Base-by-base conservation (phyloP, 2,329 filamentous ascomycete species). In the Emydomyces testavorans region DNA sequence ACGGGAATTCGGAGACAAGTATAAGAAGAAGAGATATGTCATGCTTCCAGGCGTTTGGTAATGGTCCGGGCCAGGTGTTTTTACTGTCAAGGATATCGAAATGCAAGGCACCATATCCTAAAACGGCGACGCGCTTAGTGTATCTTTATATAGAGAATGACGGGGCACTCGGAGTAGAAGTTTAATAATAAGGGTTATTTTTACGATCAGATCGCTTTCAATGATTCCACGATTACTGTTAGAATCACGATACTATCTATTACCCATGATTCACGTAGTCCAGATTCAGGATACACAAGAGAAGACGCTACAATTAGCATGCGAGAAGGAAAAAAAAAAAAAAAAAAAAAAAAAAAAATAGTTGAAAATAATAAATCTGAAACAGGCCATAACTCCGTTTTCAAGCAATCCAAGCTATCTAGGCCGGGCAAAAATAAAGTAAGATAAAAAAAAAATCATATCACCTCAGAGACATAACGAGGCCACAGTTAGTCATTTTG, bases 11-110 rank as follows among this genome's bases (percentile, higher is more conserved):
- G 85, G 85, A 34, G 84, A 89, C 64, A 85, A 82, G 69, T 98
- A 98, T 71, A 89, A 90, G 81, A 89, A 83, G 74, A 96, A 98
- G 85, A 79, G 79, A 60, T 90, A 75, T 62, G 80, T 78, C 51
- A 83, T 94, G 69, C 66, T 95, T 50, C 87, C 92, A 2, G 85
- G 85, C 2, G 69, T 94, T 43, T 75, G 82, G 62, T 92, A 70
- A 69, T 29, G n/a, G n/a, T n/a, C n/a, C n/a, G n/a, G n/a, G n/a
- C n/a, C n/a, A n/a, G n/a, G n/a, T n/a, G n/a, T n/a, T n/a, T n/a
- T n/a, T n/a, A n/a, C n/a, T n/a, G n/a, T 8, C 13, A 11, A 24
- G 18, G 15, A 20, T 11, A 3, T 42, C 7, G 16, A 21, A 21
- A 28, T 28, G n/a, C n/a, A n/a, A n/a, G n/a, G n/a, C n/a, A n/a